phyloP scores from a whole-genome alignment of 2,329 filamentous ascomycete genomes.

The Microcyclospora pomicola region DNA sequence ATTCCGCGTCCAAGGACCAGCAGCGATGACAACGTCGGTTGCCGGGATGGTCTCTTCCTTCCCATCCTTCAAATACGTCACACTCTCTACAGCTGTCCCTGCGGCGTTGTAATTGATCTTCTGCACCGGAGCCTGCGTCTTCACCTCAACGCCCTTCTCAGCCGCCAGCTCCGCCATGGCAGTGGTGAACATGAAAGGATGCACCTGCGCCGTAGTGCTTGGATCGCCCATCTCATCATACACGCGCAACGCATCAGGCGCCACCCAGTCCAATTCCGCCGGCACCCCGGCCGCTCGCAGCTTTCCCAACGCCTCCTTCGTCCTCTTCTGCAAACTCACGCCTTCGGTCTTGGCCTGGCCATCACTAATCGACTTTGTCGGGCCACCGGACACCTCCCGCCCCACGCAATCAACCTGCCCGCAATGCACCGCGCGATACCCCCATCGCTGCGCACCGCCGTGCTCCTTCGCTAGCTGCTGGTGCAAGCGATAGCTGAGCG shows the following conservation, averaged over 20 bases:
- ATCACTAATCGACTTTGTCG: background rate
- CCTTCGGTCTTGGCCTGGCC: conserved; percentile 17
- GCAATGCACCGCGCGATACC: conserved; percentile 67
- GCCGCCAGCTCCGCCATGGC: conserved; percentile 64
- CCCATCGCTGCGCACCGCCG: conserved; percentile 65
- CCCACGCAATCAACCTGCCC: conserved; percentile 48
- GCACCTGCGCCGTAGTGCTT: conserved; percentile 78
- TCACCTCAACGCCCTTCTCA: conserved; percentile 44
- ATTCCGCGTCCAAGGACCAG: conserved; percentile 47
- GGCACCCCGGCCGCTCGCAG: conserved; percentile 52
- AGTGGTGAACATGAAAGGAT: conserved; percentile 81
- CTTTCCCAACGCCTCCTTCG: conserved; percentile 35
- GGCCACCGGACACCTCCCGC: conserved; percentile 17
- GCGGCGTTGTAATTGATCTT: conserved; percentile 42
- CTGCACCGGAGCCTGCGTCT: conserved; percentile 51
- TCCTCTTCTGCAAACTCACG: conserved; percentile 43
- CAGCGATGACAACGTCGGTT: conserved; percentile 44
- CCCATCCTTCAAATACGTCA: conserved; percentile 44
- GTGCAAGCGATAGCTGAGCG: conserved; percentile 73
- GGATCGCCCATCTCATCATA: conserved; percentile 78
- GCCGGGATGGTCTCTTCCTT: conserved; percentile 37
- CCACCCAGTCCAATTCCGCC: conserved; percentile 71
- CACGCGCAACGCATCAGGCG: conserved; percentile 46
- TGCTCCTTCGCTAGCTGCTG: conserved; percentile 74
- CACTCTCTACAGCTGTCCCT: conserved; percentile 40